phyloP scores from a whole-genome alignment of 1,284 basidiomycete species.

The Trichosporon sp. region DNA sequence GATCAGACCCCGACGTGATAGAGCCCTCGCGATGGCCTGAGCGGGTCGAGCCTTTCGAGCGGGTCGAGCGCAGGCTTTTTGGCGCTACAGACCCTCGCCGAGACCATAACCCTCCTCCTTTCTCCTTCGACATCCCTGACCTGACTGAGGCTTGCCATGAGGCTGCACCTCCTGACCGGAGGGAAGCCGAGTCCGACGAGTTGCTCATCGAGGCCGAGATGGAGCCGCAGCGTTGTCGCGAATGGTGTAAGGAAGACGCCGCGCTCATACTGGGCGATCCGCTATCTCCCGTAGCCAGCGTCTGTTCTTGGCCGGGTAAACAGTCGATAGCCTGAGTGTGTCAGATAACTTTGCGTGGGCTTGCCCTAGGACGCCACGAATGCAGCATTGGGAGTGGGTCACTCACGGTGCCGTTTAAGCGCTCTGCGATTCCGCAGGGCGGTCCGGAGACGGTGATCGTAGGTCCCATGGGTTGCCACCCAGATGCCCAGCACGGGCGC shows the following conservation, averaged over 20 bases:
- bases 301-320: neutral
- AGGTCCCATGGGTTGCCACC: neutral
- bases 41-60: neutral
- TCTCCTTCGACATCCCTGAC: neutral
- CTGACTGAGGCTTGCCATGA: neutral
- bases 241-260: neutral
- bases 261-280: neutral
- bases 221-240: neutral
- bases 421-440: neutral
- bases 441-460: neutral
- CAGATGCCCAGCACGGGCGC: neutral
- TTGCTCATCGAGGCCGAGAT: neutral
- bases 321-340: neutral
- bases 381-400: neutral
- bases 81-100: conserved; percentile 3
- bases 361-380: neutral
- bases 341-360: neutral
- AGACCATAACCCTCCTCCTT: neutral
- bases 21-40: neutral
- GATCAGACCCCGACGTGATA: neutral
- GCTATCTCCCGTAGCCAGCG: neutral
- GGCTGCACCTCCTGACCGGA: neutral
- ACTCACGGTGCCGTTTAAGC: neutral
- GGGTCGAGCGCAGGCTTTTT: conserved; percentile 9
- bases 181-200: neutral